Percentiles rank a stretch among this genome's conserved stretches.
Conservation (phyloP, 108 stramenopile species). For the Licmophora abbreviata region DNA sequence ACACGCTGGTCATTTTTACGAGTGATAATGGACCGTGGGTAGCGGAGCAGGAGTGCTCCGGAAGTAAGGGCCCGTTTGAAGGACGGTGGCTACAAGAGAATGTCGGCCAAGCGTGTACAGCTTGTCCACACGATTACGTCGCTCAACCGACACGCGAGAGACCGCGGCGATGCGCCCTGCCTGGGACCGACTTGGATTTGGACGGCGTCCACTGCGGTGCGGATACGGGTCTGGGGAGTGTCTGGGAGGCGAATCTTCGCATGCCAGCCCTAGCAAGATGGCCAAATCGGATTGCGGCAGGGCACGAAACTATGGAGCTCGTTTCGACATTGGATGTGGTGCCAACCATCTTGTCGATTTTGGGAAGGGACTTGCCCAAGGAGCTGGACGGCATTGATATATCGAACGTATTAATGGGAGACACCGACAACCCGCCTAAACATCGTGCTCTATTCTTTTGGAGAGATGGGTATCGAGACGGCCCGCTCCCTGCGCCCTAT, state of each 20-base stretch:
- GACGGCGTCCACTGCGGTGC: conserved; percentile 48
- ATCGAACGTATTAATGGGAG: conserved; percentile 14
- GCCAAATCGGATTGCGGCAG: conserved; percentile 21
- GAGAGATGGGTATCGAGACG: conserved; percentile 51
- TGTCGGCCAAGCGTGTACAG: conserved; percentile 23
- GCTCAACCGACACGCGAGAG: conserved; percentile 16
- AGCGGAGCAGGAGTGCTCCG: conserved; percentile 41
- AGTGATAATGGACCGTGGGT: conserved; percentile 74
- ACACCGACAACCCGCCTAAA: background rate
- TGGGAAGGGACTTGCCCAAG: conserved; percentile 7
- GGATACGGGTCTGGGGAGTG: conserved; percentile 55
- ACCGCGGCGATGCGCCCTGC: conserved; percentile 29
- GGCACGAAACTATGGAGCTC: conserved; percentile 16
- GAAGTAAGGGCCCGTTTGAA: conserved; percentile 56
- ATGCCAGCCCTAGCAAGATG: conserved; percentile 53
- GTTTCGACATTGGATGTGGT: conserved; percentile 58
- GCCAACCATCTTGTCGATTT: conserved; percentile 41
- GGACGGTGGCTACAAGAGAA: conserved; percentile 35
- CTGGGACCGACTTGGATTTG: conserved; percentile 19
- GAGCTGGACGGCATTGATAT: conserved; percentile 51
- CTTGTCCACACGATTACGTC: conserved; percentile 51
- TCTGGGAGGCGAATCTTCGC: conserved; percentile 63
- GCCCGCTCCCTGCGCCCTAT: conserved; percentile 43
- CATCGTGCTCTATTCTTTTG: conserved; percentile 43
- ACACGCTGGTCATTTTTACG: conserved; percentile 56